Evolutionary conservation across 257 asterid genomes (phyloP).

Genomic region (Penstemon barbatus): DNA sequence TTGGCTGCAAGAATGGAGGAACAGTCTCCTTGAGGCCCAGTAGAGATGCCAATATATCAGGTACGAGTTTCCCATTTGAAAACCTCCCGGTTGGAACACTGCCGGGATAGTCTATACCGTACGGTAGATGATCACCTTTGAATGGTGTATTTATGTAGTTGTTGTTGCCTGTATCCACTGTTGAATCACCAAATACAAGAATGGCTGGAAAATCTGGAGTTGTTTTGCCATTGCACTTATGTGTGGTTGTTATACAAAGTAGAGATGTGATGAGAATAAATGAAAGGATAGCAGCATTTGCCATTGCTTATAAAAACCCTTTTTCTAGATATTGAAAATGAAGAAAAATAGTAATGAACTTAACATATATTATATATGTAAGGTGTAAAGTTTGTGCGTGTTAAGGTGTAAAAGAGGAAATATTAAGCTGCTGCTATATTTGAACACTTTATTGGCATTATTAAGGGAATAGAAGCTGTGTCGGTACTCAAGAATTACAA

Average conservation of each 20-base stretch:
- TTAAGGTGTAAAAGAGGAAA: conserved; percentile 17
- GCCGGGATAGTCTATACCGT: conserved; percentile 58
- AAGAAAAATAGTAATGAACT: background rate
- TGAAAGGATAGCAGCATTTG: background rate
- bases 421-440: conserved; percentile 4
- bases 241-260: conserved; percentile 17
- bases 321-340: background rate
- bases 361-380: background rate
- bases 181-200: conserved; percentile 69
- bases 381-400: background rate
- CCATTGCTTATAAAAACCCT: conserved; percentile 22
- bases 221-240: conserved; percentile 24
- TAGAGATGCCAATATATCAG: conserved; percentile 61
- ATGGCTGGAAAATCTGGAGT: conserved; percentile 51
- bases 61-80: conserved; percentile 72
- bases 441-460: conserved; percentile 14
- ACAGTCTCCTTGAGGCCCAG: conserved; percentile 57
- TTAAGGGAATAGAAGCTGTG: conserved; percentile 25
- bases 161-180: conserved; percentile 74
- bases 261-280: conserved; percentile 32
- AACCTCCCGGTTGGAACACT: conserved; percentile 60
- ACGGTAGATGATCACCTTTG: conserved; percentile 54
- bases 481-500: background rate
- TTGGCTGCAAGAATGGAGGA: conserved; percentile 63
- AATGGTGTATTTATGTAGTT: conserved; percentile 50